Evolutionary conservation across 2,329 filamentous ascomycete genomes (phyloP), one percentile per base, ranked within the genome.

Genomic region (Biscogniauxia marginata): DNA sequence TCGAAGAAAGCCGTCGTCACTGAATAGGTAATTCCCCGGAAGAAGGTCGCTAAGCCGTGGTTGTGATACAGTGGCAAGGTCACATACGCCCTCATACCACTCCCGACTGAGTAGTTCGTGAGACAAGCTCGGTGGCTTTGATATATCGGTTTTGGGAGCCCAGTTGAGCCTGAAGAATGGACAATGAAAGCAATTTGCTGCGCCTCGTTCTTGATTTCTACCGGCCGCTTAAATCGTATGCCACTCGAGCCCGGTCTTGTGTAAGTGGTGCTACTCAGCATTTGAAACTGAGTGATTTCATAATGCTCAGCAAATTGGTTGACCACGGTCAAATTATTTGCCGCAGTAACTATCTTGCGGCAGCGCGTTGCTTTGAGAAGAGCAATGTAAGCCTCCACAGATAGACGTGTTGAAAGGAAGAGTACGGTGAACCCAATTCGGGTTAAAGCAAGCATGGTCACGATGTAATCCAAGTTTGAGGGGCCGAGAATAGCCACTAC

Each of bases 61-160:
- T 75, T 77, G 58, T 84, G 81, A 57, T 77, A 83, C 1, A 83
- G 67, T 1, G 81, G 80, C 47, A 80, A 68, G 3, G 79, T 77
- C 54, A 79, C 67, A 54, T 79, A 79, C 53, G 77, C 79, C 13
- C 70, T 72, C 52, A 82, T 68, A 23, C 74, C 77, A 22, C 73
- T 73, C 4, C 59, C 55, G 8, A 61, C 24, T 7, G 58, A 50
- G 46, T 59, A 63, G 46, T 62, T 58, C 18, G 45, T 55, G 18
- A 63, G 50, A 18, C 56, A 58, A 43, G 51, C 52, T 25, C 68
- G 63, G 51, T 84, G 80, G 3, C 77, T 81, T 44, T 80, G 75
- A 59, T 75, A 79, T 52, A 85, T 83, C 0, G 81, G 81, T 56
- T 84, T 84, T 0, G 81, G 81, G 9, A 84, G 73, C 0, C 81